Evolutionary conservation across 1,139 yeast genomes (phyloP), one percentile per base, ranked within the genome.

Genomic region (Kodamaea alishanica): DNA sequence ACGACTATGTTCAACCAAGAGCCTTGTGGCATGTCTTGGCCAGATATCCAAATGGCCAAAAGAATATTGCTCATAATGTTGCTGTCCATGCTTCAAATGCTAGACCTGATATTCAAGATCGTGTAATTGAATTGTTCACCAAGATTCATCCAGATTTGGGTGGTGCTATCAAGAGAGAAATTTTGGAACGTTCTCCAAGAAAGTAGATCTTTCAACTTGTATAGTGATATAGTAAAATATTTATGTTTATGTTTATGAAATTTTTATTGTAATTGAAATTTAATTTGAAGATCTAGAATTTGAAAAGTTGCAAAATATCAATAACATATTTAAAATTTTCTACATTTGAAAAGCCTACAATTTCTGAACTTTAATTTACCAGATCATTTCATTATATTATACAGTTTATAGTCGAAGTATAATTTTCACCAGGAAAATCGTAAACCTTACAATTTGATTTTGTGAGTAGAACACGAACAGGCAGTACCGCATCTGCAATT

Each of bases 61-160:
- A 76, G 56, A 79, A 86, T 56, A 73, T 90, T 61, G 87, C 92
- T 37, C 86, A 84, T 65, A 90, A 92, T 63, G 73, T 90, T 49
- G 82, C 95, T 32, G 83, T 70, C 28, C 96, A 89, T 61, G 84
- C 78, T 34, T 56, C 73, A 33, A 76, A 63, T 52, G 96, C 96
- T 28, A 76, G 77, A 50, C 81, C 85, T 40, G 77, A 73, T 40
- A 79, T 88, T 50, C 96, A 86, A 71, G 89, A 87, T 59, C 72
- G 83, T 49, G 95, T 87, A 29, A 75, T 84, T 55, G 87, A 75
- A 46, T 78, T 84, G 78, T 90, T 90, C 61, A 59, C 74, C 45
- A 81, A 82, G 66, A 95, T 89, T 39, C 74, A 79, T 54, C 72
- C 78, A 38, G 81, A 77, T 43, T 76, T 90, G 60, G 87, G 61